Percentiles rank a stretch among this genome's conserved stretches.
Conservation (phyloP, 2,329 filamentous ascomycete genomes). For the Aspergillus sp. region DNA sequence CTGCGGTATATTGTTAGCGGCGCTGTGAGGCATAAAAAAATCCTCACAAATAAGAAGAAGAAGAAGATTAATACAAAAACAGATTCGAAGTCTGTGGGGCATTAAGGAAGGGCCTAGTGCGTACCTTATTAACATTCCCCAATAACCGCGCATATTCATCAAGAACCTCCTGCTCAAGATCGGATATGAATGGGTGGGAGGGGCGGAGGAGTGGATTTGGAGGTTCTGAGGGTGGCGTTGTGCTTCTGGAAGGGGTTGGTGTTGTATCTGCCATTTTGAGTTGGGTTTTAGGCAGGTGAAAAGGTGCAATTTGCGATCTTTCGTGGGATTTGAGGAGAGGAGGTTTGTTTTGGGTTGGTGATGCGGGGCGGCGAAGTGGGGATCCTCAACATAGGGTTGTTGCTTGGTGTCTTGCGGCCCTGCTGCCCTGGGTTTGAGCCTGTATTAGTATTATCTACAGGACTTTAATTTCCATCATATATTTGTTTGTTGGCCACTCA, state of each 20-base stretch:
- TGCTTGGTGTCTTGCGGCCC: too few relatives aligned
- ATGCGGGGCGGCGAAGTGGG: background rate
- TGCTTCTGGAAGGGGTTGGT: background rate
- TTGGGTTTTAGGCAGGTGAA: background rate
- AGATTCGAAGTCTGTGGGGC: background rate
- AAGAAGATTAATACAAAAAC: background rate
- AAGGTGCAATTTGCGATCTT: background rate
- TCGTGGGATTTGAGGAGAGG: background rate
- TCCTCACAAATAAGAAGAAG: too few relatives aligned
- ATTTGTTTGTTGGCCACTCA: too few relatives aligned
- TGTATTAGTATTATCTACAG: too few relatives aligned
- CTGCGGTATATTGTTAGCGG: slow-evolving; percentile 25
- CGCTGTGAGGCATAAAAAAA: background rate
- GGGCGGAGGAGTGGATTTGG: slow-evolving; percentile 39
- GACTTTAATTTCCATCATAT: too few relatives aligned
- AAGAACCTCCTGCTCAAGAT: slow-evolving; percentile 89
- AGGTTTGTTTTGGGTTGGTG: background rate
- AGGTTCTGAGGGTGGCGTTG: slow-evolving; percentile 5
- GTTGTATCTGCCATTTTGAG: slow-evolving; percentile 3
- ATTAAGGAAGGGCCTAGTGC: slow-evolving; percentile 5
- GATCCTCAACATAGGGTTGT: too few relatives aligned
- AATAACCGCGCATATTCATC: slow-evolving; percentile 90
- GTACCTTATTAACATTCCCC: slow-evolving; percentile 87
- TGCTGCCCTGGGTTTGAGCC: too few relatives aligned
- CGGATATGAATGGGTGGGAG: slow-evolving; percentile 59